Conservation (phyloP, 495 filamentous ascomycete species). For the Penicillium bovifimosum region DNA sequence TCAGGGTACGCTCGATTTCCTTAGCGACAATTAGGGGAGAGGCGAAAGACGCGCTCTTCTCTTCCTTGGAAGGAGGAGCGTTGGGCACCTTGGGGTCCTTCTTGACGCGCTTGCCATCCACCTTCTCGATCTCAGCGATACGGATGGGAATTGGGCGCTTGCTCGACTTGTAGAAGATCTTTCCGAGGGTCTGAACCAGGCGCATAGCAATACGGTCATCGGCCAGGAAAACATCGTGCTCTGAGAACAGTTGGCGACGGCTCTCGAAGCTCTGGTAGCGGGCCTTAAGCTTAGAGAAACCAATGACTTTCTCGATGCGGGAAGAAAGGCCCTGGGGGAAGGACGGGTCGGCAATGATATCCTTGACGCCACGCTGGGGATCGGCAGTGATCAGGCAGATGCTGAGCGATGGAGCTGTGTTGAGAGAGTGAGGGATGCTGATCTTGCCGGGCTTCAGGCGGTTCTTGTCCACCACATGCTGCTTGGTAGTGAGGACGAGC, state of each 20-base stretch:
- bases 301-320: slow-evolving; percentile 75
- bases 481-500: slow-evolving; percentile 85
- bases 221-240: slow-evolving; percentile 83
- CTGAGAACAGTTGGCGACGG: slow-evolving; percentile 72
- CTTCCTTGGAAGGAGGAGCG: slow-evolving; percentile 28
- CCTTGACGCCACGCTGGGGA: slow-evolving; percentile 86
- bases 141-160: slow-evolving; percentile 87
- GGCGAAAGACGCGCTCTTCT: slow-evolving; percentile 38
- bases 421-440: slow-evolving; percentile 61
- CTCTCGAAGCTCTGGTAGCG: slow-evolving; percentile 85
- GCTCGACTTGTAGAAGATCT: slow-evolving; percentile 75
- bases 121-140: slow-evolving; percentile 57
- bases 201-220: slow-evolving; percentile 76
- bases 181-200: slow-evolving; percentile 74
- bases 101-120: slow-evolving; percentile 61
- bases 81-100: slow-evolving; percentile 35
- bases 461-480: slow-evolving; percentile 70
- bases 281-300: slow-evolving; percentile 71
- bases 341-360: slow-evolving; percentile 65
- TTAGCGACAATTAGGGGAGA: slow-evolving; percentile 53
- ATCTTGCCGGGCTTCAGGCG: slow-evolving; percentile 74
- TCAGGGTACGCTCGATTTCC: slow-evolving; percentile 67
- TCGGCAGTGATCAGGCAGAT: slow-evolving; percentile 82
- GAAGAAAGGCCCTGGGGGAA: slow-evolving; percentile 69
- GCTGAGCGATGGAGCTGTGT: slow-evolving; percentile 53